Evolutionary conservation across 2,329 filamentous ascomycete genomes (phyloP), one percentile per base, ranked within the genome.

Genomic region (Pseudofabraea citricarpa): DNA sequence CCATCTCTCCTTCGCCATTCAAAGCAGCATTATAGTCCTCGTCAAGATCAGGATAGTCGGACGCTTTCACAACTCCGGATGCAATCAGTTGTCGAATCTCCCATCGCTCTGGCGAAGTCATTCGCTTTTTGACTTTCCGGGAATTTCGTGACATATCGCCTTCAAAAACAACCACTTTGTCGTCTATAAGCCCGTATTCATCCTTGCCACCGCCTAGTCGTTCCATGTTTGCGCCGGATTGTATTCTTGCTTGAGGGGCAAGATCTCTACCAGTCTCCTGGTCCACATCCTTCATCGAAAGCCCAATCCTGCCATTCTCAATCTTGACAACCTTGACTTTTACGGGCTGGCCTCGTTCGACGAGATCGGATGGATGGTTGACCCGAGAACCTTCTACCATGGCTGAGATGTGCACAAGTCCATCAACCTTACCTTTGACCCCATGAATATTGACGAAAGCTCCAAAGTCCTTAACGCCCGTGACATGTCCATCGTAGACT

Each of bases 251-350:
- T 50, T 90, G 82, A 1, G 90, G 89, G 22, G 84, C 80, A 29
- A 95, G 69, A 58, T 98, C 93, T 58, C 81, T 77, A 5, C 93
- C 93, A 3, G 87, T 90, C 22, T 79, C 76, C 63, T 98, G 93
- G 55, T 98, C 91, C 13, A 96, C 90, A 49, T 96, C 91, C 60
- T 95, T 95, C 90, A 98, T 96, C 0, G 90, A 95, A 5, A 98
- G 69, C 0, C 90, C 90, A 56, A 97, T 83, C 21, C 87, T 78
- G 41, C 73, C 80, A 4, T 85, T 84, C 58, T 97, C 87, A 41
- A 95, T 83, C 59, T 87, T 95, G 57, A 85, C 73, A 19, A 98
- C 85, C 64, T 98, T 98, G 56, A 97, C 88, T 63, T 93, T 95
- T 42, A 98, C 89, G 1, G 79, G 70, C 61, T 97, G 90, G 5